Evolutionary conservation across 768 basidiomycete genomes (phyloP).

Genomic region (Hysterangium stoloniferum): DNA sequence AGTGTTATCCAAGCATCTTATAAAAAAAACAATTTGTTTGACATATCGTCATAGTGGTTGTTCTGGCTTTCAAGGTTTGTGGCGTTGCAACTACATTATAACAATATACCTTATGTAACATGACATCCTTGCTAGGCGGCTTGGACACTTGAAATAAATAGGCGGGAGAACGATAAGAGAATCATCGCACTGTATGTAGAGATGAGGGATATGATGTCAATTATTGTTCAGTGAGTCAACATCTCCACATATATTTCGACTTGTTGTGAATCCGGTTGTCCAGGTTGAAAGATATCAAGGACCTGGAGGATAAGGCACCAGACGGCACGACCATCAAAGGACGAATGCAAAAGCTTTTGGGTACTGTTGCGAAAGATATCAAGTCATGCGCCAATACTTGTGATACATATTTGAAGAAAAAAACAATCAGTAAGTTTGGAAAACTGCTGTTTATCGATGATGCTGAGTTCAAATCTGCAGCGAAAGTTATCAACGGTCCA

Average conservation of each 20-base stretch:
- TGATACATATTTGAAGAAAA: constrained; percentile 26
- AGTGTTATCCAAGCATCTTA: background rate
- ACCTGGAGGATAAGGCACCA: constrained; percentile 22
- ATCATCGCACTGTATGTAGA: constrained; percentile 37
- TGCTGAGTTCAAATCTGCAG: background rate
- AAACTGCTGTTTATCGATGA: no score
- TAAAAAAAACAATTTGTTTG: background rate
- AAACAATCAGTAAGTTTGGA: constrained; percentile 18
- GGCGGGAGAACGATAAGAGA: constrained; percentile 45
- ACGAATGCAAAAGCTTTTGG: constrained; percentile 25
- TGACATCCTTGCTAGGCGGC: constrained; percentile 26
- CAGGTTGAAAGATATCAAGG: constrained; percentile 27
- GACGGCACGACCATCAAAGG: constrained; percentile 28
- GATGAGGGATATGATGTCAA: constrained; percentile 44
- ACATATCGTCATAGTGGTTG: constrained; percentile 28
- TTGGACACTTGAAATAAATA: constrained; percentile 38
- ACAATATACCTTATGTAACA: background rate
- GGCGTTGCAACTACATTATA: background rate
- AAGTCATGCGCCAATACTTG: constrained; percentile 26
- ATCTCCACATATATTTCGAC: background rate
- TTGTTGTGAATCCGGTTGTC: background rate
- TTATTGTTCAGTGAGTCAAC: constrained; percentile 36
- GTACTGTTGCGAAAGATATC: constrained; percentile 24
- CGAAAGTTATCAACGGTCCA: constrained; percentile 20
- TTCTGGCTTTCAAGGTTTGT: constrained; percentile 36